Conservation (phyloP, 176 grass and related monocot species). For the Triticum monococcum region DNA sequence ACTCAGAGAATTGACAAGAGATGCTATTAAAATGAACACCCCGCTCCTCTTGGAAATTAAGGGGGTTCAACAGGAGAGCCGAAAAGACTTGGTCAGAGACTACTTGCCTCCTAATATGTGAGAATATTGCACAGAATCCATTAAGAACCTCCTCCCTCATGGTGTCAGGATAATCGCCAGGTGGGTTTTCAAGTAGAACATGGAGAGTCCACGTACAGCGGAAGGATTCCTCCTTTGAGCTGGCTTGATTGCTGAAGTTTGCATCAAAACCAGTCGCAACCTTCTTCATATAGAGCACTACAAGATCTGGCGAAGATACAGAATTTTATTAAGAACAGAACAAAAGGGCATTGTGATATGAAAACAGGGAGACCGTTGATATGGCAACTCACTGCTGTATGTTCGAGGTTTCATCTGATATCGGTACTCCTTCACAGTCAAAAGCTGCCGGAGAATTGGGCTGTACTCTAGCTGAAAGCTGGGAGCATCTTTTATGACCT, state of each 20-base stretch:
- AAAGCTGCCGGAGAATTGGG: conserved; percentile 70
- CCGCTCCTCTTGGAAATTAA: conserved; percentile 5
- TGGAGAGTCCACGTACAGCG: conserved; percentile 65
- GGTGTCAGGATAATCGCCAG: conserved; percentile 73
- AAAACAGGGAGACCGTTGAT: neutral
- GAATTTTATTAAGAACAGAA: conserved; percentile 1
- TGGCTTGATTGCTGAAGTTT: conserved; percentile 47
- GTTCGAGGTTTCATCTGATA: conserved; percentile 76
- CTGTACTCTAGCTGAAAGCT: conserved; percentile 68
- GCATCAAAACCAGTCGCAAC: conserved; percentile 37
- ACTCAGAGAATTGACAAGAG: conserved; percentile 1
- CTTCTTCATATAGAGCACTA: conserved; percentile 54
- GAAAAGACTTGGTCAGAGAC: conserved; percentile 8
- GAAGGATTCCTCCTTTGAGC: conserved; percentile 80
- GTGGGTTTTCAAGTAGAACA: conserved; percentile 81
- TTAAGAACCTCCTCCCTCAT: conserved; percentile 68
- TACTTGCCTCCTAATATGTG: conserved; percentile 50
- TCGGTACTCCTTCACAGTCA: conserved; percentile 62
- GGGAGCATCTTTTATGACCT: conserved; percentile 70
- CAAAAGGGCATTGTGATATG: neutral
- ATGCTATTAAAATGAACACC: conserved; percentile 4
- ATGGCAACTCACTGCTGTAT: conserved; percentile 62
- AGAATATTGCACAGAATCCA: conserved; percentile 62
- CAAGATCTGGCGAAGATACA: conserved; percentile 41
- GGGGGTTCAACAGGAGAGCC: neutral